Evolutionary conservation across 2,329 filamentous ascomycete species (phyloP), one percentile per base, ranked within the genome.

Genomic region (Dactylellina sp.): DNA sequence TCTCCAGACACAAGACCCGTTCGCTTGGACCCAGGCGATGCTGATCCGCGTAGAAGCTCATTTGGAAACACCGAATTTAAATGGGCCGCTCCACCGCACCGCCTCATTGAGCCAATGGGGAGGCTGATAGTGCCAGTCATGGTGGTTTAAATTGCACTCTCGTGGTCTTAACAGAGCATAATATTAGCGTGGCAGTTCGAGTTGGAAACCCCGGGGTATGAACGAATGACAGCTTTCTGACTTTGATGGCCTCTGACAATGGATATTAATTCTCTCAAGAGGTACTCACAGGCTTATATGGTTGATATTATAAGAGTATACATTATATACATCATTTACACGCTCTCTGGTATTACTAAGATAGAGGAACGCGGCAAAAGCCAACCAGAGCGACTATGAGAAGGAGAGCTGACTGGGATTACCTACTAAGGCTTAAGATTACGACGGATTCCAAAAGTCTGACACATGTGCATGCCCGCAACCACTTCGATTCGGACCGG

Each of bases 211-310:
- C 49, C 49, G 28, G 49, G 49, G 49, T 53, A 37, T 39, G 49
- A 37, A 46, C 62, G 46, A 68, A 68, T 68, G 63, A 68, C 63
- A 60, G 63, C 44, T 68, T n/a, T 28, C 63, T 68, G 59, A 68
- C 63, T 46, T 52, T 52, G 37, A 60, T 57, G 53, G 50, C 42
- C 39, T 53, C 62, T 57, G 59, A 57, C 44, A 49, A 50, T 66
- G 22, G 52, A 52, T 56, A 65, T 66, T 66, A 66, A 50, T 39
- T 56, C 62, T 66, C 62, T 50, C 32, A 49, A 66, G 49, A 35
- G 47, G 47, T 39, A 25, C 14, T n/a, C n/a, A n/a, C n/a, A 16
- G 5, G 4, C 9, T 40, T 40, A 40, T 16, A 16, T 14, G 6
- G 37, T 4, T 40, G 37, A 6, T 32, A 32, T 32, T 4, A 32